Conservation (phyloP, 441 rosid genomes). For the Breynia disticha region DNA sequence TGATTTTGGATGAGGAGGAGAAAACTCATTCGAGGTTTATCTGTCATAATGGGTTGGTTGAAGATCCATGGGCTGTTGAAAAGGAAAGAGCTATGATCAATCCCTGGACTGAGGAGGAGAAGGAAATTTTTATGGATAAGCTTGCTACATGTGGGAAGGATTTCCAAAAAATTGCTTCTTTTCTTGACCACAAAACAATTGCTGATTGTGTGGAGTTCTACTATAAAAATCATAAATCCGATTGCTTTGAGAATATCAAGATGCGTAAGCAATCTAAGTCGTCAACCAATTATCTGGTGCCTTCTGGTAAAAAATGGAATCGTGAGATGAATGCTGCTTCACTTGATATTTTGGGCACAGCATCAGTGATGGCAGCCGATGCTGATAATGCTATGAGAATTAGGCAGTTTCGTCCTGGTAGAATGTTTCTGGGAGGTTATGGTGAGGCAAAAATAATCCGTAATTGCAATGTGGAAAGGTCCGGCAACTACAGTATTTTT, state of each 20-base stretch:
- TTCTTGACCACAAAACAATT: slow-evolving; percentile 82
- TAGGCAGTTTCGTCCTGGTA: slow-evolving; percentile 28
- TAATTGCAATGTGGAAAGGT: slow-evolving; percentile 37
- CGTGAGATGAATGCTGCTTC: slow-evolving; percentile 68
- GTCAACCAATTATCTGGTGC: slow-evolving; percentile 48
- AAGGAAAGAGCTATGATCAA: slow-evolving; percentile 82
- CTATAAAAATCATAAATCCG: slow-evolving; percentile 97
- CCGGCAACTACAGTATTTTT: slow-evolving; percentile 38
- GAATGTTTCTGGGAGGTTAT: slow-evolving; percentile 36
- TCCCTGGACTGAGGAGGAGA: slow-evolving; percentile 85
- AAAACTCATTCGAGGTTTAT: slow-evolving; percentile 53
- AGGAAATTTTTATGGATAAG: slow-evolving; percentile 66
- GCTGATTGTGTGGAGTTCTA: slow-evolving; percentile 97
- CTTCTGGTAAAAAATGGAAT: slow-evolving; percentile 64
- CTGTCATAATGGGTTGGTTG: slow-evolving; percentile 75
- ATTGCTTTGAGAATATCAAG: slow-evolving; percentile 72
- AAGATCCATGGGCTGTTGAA: slow-evolving; percentile 86
- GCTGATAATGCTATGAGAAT: slow-evolving; percentile 36
- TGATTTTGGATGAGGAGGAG: slow-evolving; percentile 77
- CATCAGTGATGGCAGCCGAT: slow-evolving; percentile 72
- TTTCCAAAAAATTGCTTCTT: slow-evolving; percentile 77
- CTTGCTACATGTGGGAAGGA: slow-evolving; percentile 74
- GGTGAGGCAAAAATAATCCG: slow-evolving; percentile 35
- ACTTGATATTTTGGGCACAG: slow-evolving; percentile 69
- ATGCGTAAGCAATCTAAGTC: slow-evolving; percentile 61